Conservation (phyloP, 2,329 filamentous ascomycete species). For the Juglanconis oblonga region DNA sequence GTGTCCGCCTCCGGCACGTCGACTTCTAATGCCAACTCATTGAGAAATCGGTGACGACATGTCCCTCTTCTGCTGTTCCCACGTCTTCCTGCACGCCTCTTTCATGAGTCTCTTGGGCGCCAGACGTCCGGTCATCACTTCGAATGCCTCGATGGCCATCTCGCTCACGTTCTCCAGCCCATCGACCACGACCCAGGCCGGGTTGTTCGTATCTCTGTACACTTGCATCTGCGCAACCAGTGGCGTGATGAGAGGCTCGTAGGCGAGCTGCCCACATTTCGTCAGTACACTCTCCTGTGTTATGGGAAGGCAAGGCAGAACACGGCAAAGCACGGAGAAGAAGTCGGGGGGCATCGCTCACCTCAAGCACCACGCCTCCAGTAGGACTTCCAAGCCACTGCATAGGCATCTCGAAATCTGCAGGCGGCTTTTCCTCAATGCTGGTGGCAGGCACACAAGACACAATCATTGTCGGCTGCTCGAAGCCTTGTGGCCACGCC, state of each 20-base stretch:
- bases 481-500: slow-evolving; percentile 60
- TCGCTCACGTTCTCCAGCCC: slow-evolving; percentile 70
- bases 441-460: slow-evolving; percentile 69
- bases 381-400: slow-evolving; percentile 69
- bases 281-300: too few species aligned
- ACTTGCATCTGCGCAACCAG: slow-evolving; percentile 63
- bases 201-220: slow-evolving; percentile 44
- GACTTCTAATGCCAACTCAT: neutral
- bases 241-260: slow-evolving; percentile 68
- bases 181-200: slow-evolving; percentile 69
- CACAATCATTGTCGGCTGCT: slow-evolving; percentile 67
- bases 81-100: slow-evolving; percentile 47
- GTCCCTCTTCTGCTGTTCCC: slow-evolving; percentile 35
- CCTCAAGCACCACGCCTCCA: slow-evolving; percentile 70
- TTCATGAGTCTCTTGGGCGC: slow-evolving; percentile 69
- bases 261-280: slow-evolving; percentile 48
- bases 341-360: slow-evolving; percentile 20
- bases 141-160: slow-evolving; percentile 74
- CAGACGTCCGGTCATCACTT: slow-evolving; percentile 70
- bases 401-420: slow-evolving; percentile 66
- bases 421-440: slow-evolving; percentile 56
- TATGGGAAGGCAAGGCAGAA: neutral
- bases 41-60: slow-evolving; percentile 18
- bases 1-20: too few species aligned
- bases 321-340: neutral